Evolutionary conservation across 1,284 basidiomycete species (phyloP), one percentile per base, ranked within the genome.

Genomic region (Marasmius tenuissimus): DNA sequence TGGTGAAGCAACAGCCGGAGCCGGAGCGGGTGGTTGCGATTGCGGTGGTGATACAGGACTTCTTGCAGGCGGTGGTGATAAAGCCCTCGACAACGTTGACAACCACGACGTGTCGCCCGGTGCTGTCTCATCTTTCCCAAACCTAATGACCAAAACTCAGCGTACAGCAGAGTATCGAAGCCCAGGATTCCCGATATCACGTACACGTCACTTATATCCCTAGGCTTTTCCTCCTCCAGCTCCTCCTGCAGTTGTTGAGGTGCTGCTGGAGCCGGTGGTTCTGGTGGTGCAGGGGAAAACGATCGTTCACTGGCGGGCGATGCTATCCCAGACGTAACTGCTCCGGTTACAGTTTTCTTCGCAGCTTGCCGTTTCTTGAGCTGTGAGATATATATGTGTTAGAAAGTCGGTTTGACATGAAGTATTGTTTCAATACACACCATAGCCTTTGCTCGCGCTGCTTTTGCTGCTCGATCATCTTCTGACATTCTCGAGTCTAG

Each of bases 401-500:
- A 18, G 61, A 52, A 27, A 59, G 45, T 60, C 35, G 51, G 49
- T 47, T 37, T 61, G 40, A 57, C 18, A 38, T 57, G 66, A 66
- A 22, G 37, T 42, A 58, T 57, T 59, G 58, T 57, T 53, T 56
- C 65, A 66, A 63, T n/a, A n/a, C 65, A 61, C 71, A 92, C 92
- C 84, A 93, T 69, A 53, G 89, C 90, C 73, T 89, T 91, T 61
- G 89, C 91, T 65, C 91, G 84, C 2, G 91, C 92, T 63, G 91
- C 85, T 74, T 89, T 92, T 10, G 85, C 85, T 61, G 90, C 89
- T 63, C 91, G 84, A 65, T 93, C 92, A 61, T 88, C 87, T 68
- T 91, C 91, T 35, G 85, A 80, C 79, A 83, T 79, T 62, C 63
- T 71, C 63, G 68, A 60, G 59, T 49, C 50, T 18, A 22, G 6